Conservation (phyloP, 2,329 filamentous ascomycete species). For the Penicillium palitans region DNA sequence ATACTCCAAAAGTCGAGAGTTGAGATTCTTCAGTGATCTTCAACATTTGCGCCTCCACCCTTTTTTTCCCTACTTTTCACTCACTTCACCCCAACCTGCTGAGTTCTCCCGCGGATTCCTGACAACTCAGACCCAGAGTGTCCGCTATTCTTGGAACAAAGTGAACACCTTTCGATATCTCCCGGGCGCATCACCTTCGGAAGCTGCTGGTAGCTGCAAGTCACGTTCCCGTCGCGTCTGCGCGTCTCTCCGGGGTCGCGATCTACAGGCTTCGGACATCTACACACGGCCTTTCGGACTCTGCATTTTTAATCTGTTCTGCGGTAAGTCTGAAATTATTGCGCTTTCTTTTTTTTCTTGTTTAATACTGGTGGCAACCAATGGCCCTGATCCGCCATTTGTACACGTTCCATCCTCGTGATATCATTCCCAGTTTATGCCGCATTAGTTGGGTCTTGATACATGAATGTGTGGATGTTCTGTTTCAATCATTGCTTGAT, state of each 20-base stretch:
- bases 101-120: not conserved
- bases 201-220: not conserved
- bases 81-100: constrained; percentile 6
- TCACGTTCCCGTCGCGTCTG: constrained; percentile 30
- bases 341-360: not conserved
- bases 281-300: not conserved
- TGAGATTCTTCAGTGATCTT: constrained; percentile 15
- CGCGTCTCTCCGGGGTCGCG: constrained; percentile 24
- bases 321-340: not conserved
- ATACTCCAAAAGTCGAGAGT: not conserved
- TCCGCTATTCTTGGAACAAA: not conserved
- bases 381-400: not conserved
- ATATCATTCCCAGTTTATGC: not conserved
- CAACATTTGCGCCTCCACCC: constrained; percentile 9
- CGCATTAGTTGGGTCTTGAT: not conserved
- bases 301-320: not conserved
- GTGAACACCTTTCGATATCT: not conserved
- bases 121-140: not conserved
- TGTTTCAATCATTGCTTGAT: not conserved
- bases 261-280: constrained; percentile 13
- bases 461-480: not conserved
- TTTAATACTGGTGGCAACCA: not conserved
- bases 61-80: constrained; percentile 8
- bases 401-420: not conserved
- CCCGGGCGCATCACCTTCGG: not conserved